Percentiles rank a stretch among this genome's conserved stretches.
Conservation (phyloP, 805 yeast genomes). For the Lipomyces sp. region DNA sequence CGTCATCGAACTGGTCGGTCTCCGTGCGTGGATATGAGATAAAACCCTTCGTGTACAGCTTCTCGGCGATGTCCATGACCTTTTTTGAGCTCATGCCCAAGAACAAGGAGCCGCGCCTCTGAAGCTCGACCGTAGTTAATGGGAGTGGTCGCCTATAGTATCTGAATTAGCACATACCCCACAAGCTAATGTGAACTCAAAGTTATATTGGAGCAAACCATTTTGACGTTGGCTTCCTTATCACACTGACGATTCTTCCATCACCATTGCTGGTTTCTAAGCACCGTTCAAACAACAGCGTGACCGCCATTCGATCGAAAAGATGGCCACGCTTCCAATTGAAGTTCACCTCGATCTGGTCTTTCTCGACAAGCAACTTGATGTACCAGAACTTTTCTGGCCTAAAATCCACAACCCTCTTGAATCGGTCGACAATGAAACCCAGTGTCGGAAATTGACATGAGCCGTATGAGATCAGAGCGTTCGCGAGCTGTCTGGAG, state of each 20-base stretch:
- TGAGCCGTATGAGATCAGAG: constrained; percentile 73
- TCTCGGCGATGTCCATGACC: constrained; percentile 75
- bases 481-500: constrained; percentile 25
- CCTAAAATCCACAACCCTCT: constrained; percentile 64
- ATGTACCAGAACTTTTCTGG: constrained; percentile 82
- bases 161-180: background rate
- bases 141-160: constrained; percentile 67
- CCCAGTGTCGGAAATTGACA: constrained; percentile 98
- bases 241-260: constrained; percentile 53
- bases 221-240: constrained; percentile 63
- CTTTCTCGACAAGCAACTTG: constrained; percentile 41
- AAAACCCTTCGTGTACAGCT: constrained; percentile 77
- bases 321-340: constrained; percentile 68
- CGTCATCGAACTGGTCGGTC: constrained; percentile 77
- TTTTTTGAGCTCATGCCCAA: constrained; percentile 77
- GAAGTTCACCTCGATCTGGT: constrained; percentile 43
- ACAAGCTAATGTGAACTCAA: background rate
- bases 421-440: constrained; percentile 88
- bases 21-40: constrained; percentile 97
- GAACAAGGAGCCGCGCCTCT: constrained; percentile 73
- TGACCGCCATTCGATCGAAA: constrained; percentile 67
- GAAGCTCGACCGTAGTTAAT: constrained; percentile 88
- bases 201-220: too few species aligned
- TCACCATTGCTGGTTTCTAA: constrained; percentile 47
- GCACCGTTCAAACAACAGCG: constrained; percentile 67